These are phyloP conservation scores for Verticillium longisporum DNA, from an alignment of 2,329 filamentous ascomycete genomes.

Conservation along the genomic window DNA sequence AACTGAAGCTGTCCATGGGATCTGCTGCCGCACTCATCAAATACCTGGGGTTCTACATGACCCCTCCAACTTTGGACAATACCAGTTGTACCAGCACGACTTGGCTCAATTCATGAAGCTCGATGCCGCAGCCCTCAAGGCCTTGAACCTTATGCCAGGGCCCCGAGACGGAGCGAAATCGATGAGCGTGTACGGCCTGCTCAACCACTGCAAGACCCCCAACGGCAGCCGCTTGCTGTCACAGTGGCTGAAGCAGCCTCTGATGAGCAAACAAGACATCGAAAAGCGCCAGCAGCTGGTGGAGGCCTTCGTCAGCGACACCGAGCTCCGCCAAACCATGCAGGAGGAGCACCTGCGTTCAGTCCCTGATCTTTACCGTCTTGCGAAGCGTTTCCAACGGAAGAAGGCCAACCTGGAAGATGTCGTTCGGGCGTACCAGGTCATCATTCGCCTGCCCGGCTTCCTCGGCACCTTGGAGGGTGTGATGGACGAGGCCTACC, in stretches of 20 bases:
- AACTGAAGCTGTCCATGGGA: slow-evolving; percentile 93
- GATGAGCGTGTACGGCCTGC: slow-evolving; percentile 89
- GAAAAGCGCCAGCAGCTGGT: slow-evolving; percentile 89
- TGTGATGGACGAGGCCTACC: slow-evolving; percentile 93
- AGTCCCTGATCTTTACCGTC: slow-evolving; percentile 87
- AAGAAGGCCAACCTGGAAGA: slow-evolving; percentile 89
- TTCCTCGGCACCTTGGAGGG: slow-evolving; percentile 85
- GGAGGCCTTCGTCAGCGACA: slow-evolving; percentile 89
- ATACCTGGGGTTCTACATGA: slow-evolving; percentile 90
- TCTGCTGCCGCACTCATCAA: slow-evolving; percentile 90
- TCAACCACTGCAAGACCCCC: slow-evolving; percentile 97
- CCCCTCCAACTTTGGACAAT: slow-evolving; percentile 91
- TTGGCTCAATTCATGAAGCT: slow-evolving; percentile 97
- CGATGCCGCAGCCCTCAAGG: slow-evolving; percentile 87
- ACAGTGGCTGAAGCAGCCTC: slow-evolving; percentile 95
- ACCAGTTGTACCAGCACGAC: slow-evolving; percentile 95
- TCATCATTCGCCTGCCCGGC: slow-evolving; percentile 82
- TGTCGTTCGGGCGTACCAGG: slow-evolving; percentile 91
- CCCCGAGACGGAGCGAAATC: slow-evolving; percentile 91
- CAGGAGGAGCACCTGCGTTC: slow-evolving; percentile 92
- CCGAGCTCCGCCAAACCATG: slow-evolving; percentile 91
- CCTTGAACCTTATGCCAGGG: slow-evolving; percentile 94
- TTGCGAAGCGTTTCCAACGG: slow-evolving; percentile 92
- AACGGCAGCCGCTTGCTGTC: slow-evolving; percentile 83
- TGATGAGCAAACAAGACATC: slow-evolving; percentile 88